phyloP scores from a whole-genome alignment of 495 filamentous ascomycete species.

The Talaromyces thailandensis region DNA sequence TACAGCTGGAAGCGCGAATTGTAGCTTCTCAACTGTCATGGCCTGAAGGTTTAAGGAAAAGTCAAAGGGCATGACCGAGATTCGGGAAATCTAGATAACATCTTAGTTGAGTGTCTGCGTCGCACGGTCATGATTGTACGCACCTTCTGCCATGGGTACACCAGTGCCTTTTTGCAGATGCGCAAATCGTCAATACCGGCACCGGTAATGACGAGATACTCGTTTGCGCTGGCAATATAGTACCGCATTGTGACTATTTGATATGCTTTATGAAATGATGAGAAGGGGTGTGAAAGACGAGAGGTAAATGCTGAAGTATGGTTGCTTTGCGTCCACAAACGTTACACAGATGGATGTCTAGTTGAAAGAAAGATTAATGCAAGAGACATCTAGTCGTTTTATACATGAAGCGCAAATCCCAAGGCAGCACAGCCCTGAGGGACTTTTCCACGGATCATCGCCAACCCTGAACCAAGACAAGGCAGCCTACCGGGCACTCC shows the following conservation, averaged over 20 bases:
- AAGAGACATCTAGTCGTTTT: not conserved
- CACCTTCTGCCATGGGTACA: slow-evolving; percentile 57
- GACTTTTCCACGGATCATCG: not conserved
- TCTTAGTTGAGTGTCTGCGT: slow-evolving; percentile 13
- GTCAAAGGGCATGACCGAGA: slow-evolving; percentile 66
- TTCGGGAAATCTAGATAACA: slow-evolving; percentile 22
- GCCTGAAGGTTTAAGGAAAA: slow-evolving; percentile 68
- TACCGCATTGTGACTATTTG: slow-evolving; percentile 12
- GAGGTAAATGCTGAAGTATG: not conserved
- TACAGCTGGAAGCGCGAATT: slow-evolving; percentile 69
- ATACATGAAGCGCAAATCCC: not conserved
- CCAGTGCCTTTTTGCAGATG: slow-evolving; percentile 64
- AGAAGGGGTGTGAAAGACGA: not conserved
- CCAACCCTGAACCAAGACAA: not conserved
- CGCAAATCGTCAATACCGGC: slow-evolving; percentile 58
- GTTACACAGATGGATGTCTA: not conserved
- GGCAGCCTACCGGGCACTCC: not conserved
- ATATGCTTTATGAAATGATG: not conserved
- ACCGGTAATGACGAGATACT: slow-evolving; percentile 78
- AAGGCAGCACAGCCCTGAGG: not conserved
- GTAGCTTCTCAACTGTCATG: slow-evolving; percentile 78
- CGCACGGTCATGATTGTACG: slow-evolving; percentile 11
- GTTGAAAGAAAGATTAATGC: not conserved
- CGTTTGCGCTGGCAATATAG: slow-evolving; percentile 27
- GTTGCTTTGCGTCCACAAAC: not conserved